These are phyloP conservation scores for Cladophialophora yegresii DNA, from an alignment of 2,329 filamentous ascomycete species.

Conservation along the genomic window DNA sequence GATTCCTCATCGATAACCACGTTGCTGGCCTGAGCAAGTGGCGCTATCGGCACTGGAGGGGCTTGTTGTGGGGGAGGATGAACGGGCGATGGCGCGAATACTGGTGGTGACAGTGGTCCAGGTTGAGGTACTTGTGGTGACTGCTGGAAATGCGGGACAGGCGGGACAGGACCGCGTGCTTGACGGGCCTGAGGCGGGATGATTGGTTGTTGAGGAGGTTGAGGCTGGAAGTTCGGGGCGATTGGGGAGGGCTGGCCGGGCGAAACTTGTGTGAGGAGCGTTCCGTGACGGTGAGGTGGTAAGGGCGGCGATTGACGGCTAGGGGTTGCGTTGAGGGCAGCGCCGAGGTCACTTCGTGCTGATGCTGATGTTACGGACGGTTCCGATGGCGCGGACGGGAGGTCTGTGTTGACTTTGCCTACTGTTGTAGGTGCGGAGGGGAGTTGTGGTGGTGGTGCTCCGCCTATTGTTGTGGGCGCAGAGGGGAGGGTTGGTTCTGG, in stretches of 20 bases:
- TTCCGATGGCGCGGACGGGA: slow-evolving; percentile 22
- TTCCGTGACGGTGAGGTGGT: slow-evolving; percentile 31
- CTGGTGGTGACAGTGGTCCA: background rate
- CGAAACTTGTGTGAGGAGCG: slow-evolving; percentile 20
- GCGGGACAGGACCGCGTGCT: slow-evolving; percentile 26
- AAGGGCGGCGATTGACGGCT: slow-evolving; percentile 28
- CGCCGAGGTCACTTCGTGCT: slow-evolving; percentile 20
- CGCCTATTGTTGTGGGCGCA: slow-evolving; percentile 32
- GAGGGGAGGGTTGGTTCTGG: slow-evolving; percentile 39
- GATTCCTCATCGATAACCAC: slow-evolving; percentile 65
- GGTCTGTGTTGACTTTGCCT: slow-evolving; percentile 6
- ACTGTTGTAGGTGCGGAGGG: slow-evolving; percentile 35
- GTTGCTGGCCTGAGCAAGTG: slow-evolving; percentile 33
- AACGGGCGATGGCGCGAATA: slow-evolving; percentile 23
- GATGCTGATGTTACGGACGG: slow-evolving; percentile 15
- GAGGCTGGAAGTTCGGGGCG: slow-evolving; percentile 37
- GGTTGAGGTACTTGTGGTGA: background rate
- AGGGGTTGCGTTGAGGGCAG: slow-evolving; percentile 18
- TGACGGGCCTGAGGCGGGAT: slow-evolving; percentile 29
- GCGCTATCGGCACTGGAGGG: slow-evolving; percentile 18
- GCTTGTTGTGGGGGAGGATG: slow-evolving; percentile 15
- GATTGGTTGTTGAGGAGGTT: slow-evolving; percentile 21
- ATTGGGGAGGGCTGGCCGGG: slow-evolving; percentile 26
- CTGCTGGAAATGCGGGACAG: slow-evolving; percentile 22
- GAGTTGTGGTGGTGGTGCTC: slow-evolving; percentile 35